These are phyloP conservation scores for Coffea humblotiana DNA, from an alignment of 305 asterid genomes.

Conservation along the genomic window DNA sequence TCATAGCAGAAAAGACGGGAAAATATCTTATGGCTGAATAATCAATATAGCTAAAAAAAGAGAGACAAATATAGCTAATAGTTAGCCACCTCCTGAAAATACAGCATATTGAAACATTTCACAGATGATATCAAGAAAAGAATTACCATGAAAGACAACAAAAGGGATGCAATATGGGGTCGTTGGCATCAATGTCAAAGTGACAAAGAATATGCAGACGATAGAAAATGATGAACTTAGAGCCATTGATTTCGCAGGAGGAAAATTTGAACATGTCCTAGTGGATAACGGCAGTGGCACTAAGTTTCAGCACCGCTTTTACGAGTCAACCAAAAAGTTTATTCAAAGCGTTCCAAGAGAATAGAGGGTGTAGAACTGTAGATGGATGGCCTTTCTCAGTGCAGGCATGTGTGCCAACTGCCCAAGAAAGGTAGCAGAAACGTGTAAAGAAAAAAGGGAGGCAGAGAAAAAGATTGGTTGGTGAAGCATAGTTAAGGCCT, in stretches of 20 bases:
- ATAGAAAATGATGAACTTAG: slow-evolving; percentile 20
- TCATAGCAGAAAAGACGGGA: not conserved
- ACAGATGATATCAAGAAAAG: slow-evolving; percentile 6
- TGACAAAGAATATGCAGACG: slow-evolving; percentile 13
- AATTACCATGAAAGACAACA: slow-evolving; percentile 82
- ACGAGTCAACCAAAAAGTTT: not conserved
- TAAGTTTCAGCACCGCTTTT: not conserved
- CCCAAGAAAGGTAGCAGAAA: not conserved
- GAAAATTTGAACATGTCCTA: not conserved
- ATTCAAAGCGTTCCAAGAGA: not conserved
- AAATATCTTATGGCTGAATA: not conserved
- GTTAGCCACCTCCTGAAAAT: not conserved
- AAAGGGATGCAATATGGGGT: slow-evolving; percentile 60
- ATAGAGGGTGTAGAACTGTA: not conserved
- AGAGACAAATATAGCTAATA: too few species aligned
- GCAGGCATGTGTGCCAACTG: not conserved
- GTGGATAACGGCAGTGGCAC: not conserved
- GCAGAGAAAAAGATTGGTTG: not conserved
- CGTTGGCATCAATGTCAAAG: slow-evolving; percentile 39
- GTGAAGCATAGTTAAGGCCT: not conserved
- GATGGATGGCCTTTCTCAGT: not conserved
- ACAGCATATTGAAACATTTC: not conserved
- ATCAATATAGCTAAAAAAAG: too few species aligned
- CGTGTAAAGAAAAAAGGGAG: not conserved
- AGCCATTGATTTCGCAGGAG: slow-evolving; percentile 32